Base-by-base conservation (phyloP, 345 rosid genomes). In the Heritiera fomes region DNA sequence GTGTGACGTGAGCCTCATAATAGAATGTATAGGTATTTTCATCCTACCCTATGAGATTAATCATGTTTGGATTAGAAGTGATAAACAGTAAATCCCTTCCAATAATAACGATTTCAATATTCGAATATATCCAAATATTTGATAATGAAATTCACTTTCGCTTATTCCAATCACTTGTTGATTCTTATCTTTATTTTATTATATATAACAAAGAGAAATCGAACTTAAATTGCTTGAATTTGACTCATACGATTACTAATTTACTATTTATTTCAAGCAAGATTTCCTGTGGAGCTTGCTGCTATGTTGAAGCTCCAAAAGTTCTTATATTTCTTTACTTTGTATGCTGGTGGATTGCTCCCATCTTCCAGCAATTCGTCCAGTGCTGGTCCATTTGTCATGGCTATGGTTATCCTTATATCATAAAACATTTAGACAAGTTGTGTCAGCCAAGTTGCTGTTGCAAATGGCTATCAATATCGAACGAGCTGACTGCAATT, bases 351-450 rank as follows among this genome's bases (percentile, higher is more conserved):
- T 0, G 72, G 77, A 23, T 78, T 55, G 28, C 55, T 15, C 68
- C 73, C 73, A 0, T 40, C 14, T 6, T 78, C 85, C 14, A 83
- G 9, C 47, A 88, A 73, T 79, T 84, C 49, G 40, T 90, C 85
- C 1, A 81, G 61, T 6, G 93, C 85, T 6, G 93, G 89, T 55
- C 90, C 93, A 9, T 79, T 65, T 14, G 72, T 73, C 40, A 75
- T 8, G 7, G 79, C 86, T 13, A 87, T 40, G 5, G 89, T 84
- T 38, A 90, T 81, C 80, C 89, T 84, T 12, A 81, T 69, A 14
- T 4, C 79, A 23, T 23, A 23, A 45, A 45, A 15, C n/a, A 59
- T 59, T 59, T 6, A 59, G 11, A 49, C 20, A 20, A 59, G 3
- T 58, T 58, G 30, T n/a, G 28, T 58, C 20, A 58, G 28, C 28